Conservation (phyloP, 192 early-diverging fungal genomes). For the Paraglomus occultum region DNA sequence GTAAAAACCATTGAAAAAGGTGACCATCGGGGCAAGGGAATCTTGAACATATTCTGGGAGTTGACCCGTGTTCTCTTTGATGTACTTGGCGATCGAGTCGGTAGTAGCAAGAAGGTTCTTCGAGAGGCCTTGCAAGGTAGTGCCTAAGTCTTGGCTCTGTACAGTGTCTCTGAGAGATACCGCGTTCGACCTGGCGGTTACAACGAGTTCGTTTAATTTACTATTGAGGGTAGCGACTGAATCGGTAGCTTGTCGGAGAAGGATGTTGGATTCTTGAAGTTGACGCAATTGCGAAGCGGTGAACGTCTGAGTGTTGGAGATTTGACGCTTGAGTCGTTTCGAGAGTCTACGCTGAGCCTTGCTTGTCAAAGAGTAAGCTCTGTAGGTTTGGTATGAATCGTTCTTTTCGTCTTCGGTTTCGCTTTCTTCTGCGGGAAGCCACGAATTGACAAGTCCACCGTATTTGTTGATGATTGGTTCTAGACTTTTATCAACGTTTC, state of each 20-base stretch:
- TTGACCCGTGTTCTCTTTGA: slow-evolving; percentile 38
- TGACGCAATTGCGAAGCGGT: not conserved
- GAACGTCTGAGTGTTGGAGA: slow-evolving; percentile 2
- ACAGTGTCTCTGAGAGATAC: not conserved
- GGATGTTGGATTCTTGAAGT: slow-evolving; percentile 6
- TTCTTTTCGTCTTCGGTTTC: slow-evolving; percentile 31
- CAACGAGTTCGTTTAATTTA: not conserved
- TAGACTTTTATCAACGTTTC: slow-evolving; percentile 28
- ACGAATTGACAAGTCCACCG: slow-evolving; percentile 41
- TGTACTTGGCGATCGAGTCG: slow-evolving; percentile 42
- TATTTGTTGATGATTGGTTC: slow-evolving; percentile 56
- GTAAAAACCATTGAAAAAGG: slow-evolving; percentile 49
- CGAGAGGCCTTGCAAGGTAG: slow-evolving; percentile 15
- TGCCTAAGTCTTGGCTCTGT: slow-evolving; percentile 1
- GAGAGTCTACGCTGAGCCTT: slow-evolving; percentile 34
- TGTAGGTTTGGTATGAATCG: slow-evolving; percentile 35
- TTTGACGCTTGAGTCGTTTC: not conserved
- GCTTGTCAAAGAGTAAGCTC: slow-evolving; percentile 34
- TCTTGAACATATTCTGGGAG: slow-evolving; percentile 46
- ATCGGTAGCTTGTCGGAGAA: not conserved
- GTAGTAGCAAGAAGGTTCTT: slow-evolving; percentile 25
- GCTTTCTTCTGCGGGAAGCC: slow-evolving; percentile 38
- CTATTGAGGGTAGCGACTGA: not conserved
- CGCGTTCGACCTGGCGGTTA: not conserved
- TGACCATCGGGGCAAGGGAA: slow-evolving; percentile 43